A percentile compares a stretch with the other conserved stretches of the same genome.
phyloP scores from a whole-genome alignment of 306 rosid species.

The Ormosia emarginata region DNA sequence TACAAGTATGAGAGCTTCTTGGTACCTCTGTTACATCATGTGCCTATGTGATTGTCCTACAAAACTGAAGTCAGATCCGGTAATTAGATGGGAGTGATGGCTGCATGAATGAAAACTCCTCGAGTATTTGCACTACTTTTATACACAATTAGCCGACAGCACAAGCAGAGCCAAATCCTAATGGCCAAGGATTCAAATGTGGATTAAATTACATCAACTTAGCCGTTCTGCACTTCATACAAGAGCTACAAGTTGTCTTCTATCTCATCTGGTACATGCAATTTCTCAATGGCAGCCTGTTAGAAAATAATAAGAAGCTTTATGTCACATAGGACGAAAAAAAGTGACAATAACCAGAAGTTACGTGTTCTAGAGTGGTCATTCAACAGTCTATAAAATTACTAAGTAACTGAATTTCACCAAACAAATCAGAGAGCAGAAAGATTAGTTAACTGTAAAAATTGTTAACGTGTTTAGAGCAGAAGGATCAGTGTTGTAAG shows the following conservation, averaged over 20 bases:
- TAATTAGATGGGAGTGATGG: slow-evolving; percentile 14
- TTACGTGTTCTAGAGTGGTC: not conserved
- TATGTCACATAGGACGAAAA: not conserved
- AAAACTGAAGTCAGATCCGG: slow-evolving; percentile 35
- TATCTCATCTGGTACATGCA: slow-evolving; percentile 89
- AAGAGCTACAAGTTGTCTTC: slow-evolving; percentile 70
- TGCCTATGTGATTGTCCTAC: slow-evolving; percentile 37
- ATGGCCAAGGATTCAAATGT: slow-evolving; percentile 30
- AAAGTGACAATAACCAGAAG: not conserved
- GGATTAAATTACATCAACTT: slow-evolving; percentile 30
- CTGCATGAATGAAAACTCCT: slow-evolving; percentile 21
- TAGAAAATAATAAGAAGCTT: not conserved
- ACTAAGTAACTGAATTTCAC: not conserved
- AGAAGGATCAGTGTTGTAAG: not conserved
- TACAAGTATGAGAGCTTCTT: slow-evolving; percentile 29
- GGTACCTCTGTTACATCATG: slow-evolving; percentile 24
- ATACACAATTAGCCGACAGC: slow-evolving; percentile 52
- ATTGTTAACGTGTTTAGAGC: not conserved
- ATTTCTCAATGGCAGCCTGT: slow-evolving; percentile 97
- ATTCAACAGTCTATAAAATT: not conserved
- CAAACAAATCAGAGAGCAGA: not conserved
- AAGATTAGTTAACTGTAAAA: not conserved
- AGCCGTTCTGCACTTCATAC: slow-evolving; percentile 14
- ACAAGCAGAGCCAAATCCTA: slow-evolving; percentile 48
- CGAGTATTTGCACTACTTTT: slow-evolving; percentile 17